Evolutionary conservation across 1,284 basidiomycete species (phyloP), one percentile per base, ranked within the genome.

Genomic region (Leccinum fallax): DNA sequence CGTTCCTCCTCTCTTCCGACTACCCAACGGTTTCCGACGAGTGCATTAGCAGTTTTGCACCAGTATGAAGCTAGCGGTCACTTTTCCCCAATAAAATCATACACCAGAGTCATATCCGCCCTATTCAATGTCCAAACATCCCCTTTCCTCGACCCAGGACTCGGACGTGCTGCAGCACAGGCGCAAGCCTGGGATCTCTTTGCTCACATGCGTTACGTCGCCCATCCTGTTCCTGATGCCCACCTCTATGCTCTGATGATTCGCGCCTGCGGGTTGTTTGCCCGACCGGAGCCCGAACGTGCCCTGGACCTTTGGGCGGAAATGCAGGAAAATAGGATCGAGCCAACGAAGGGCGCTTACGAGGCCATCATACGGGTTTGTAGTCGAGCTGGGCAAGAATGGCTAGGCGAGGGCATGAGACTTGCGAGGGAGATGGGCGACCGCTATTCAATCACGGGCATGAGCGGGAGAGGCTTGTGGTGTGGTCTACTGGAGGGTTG

Each of bases 271-370:
- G 90, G 89, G 0, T 79, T 83, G 8, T 75, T 77, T 15, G 72
- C 78, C 10, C 72, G 78, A 38, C 85, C 90, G 2, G 91, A 97
- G 67, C 92, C 94, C 0, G 94, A 97, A 72, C 88, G 94, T 46
- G 97, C 97, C 0, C 80, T 97, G 52, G 97, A 99, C 73, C 81
- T 99, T 1, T 97, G 94, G 85, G 87, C 86, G 26, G 97, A 99
- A 74, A 95, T 99, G 94, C 87, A 86, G 3, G 80, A 88, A 2
- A 79, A 94, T 7, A 52, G 64, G 0, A 9, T 76, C 49, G 57
- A 63, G 40, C 93, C 97, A 0, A 88, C 85, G 0, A 80, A 82
- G 2, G 84, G 82, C 5, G 83, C 93, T 8, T 99, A 95, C 74
- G 89, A 90, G 65, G 92, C 92, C 0, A 78, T 93, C 61, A 96